A percentile compares a stretch with the other conserved stretches of the same genome.
These are phyloP conservation scores for Globisporangium spinosum DNA, from an alignment of 352 stramenopile species.

Conservation along the genomic window DNA sequence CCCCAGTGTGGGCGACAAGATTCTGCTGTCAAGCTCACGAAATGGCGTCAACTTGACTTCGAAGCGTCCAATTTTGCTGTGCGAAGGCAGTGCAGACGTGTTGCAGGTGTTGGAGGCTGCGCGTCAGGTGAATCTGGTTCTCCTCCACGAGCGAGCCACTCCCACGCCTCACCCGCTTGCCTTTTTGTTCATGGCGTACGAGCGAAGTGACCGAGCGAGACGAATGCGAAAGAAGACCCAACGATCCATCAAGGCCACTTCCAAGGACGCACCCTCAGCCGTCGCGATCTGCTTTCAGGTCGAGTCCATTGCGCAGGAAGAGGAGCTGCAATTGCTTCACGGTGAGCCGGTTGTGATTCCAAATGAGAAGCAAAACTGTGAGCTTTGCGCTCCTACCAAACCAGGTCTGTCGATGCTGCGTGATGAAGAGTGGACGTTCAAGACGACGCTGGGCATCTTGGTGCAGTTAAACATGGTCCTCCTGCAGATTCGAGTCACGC, in stretches of 20 bases:
- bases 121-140: not conserved
- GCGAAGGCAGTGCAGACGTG: not conserved
- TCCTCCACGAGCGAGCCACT: not conserved
- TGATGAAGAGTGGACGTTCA: not conserved
- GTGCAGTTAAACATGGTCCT: not conserved
- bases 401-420: not conserved
- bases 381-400: not conserved
- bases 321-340: not conserved
- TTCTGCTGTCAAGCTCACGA: not conserved
- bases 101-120: not conserved
- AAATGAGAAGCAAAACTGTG: not conserved
- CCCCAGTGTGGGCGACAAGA: not conserved
- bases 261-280: not conserved
- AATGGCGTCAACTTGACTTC: not conserved
- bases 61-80: not conserved
- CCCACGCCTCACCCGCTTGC: constrained; percentile 7
- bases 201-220: not conserved
- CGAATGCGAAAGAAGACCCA: not conserved
- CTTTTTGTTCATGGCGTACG: constrained; percentile 1
- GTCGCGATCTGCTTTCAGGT: not conserved
- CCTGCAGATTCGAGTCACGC: not conserved
- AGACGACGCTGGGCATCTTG: not conserved
- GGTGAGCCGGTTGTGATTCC: not conserved
- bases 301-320: not conserved
- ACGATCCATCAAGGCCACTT: not conserved